Percentiles rank a stretch among this genome's conserved stretches.
Evolutionary conservation across 176 grass and related monocot species (phyloP).

Genomic region (Rhynchospora pubera): DNA sequence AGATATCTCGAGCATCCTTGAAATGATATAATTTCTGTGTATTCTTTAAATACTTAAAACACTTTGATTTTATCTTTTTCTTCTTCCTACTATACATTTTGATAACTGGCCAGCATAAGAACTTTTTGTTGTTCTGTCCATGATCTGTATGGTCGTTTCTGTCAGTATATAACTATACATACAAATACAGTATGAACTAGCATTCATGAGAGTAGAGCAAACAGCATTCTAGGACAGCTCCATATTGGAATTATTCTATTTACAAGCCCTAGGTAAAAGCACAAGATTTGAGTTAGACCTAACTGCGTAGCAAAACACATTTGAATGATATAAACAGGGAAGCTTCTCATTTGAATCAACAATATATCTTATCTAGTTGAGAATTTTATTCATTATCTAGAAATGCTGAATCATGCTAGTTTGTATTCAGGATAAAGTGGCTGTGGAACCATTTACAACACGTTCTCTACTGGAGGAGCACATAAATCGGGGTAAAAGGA

Average conservation of each 20-base stretch:
- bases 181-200: no score
- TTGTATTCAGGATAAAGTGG: background rate
- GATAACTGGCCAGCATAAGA: background rate
- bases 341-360: background rate
- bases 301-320: background rate
- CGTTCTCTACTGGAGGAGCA: slow-evolving; percentile 11
- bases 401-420: background rate
- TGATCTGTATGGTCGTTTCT: background rate
- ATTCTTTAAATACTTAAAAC: no score
- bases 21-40: background rate
- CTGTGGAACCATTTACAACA: slow-evolving; percentile 8
- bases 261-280: background rate
- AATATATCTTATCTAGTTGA: no score
- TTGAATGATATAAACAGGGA: background rate
- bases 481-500: slow-evolving; percentile 7
- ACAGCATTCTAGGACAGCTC: background rate
- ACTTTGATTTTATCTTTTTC: no score
- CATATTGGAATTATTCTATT: background rate
- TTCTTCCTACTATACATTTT: background rate
- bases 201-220: background rate
- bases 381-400: no score
- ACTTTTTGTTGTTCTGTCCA: background rate
- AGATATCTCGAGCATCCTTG: background rate
- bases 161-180: background rate
- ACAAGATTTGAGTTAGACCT: background rate